phyloP scores from a whole-genome alignment of 2,329 filamentous ascomycete genomes.

The Xylaria arbuscula region DNA sequence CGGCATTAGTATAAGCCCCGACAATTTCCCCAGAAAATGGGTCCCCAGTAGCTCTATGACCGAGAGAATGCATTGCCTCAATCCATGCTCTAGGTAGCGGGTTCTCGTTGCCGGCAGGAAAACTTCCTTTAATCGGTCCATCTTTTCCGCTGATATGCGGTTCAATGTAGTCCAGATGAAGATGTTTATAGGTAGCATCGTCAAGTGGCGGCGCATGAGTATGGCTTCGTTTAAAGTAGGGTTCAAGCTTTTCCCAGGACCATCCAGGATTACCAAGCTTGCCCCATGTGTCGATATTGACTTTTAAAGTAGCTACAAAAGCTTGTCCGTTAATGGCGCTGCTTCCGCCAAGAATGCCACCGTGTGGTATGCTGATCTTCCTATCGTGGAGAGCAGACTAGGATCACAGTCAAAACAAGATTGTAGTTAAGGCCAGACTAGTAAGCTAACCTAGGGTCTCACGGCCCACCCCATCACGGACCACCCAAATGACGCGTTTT shows the following conservation, averaged over 20 bases:
- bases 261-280: conserved; percentile 1
- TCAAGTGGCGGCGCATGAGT: neutral
- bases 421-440: neutral
- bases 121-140: neutral
- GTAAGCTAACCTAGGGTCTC: too few relatives aligned
- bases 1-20: neutral
- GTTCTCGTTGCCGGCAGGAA: neutral
- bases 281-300: neutral
- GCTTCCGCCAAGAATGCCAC: neutral
- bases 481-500: too few relatives aligned
- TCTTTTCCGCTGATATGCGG: neutral
- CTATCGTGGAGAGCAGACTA: neutral
- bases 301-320: neutral
- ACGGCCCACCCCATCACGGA: too few relatives aligned
- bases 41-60: neutral
- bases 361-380: neutral
- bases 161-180: neutral
- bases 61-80: neutral
- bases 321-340: neutral
- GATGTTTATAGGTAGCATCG: neutral
- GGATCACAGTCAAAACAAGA: neutral
- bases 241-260: neutral
- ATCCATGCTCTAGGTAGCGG: neutral
- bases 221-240: neutral
- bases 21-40: neutral